These are phyloP conservation scores for Colletotrichum brevisporum DNA, from an alignment of 2,329 filamentous ascomycete genomes.

Conservation along the genomic window DNA sequence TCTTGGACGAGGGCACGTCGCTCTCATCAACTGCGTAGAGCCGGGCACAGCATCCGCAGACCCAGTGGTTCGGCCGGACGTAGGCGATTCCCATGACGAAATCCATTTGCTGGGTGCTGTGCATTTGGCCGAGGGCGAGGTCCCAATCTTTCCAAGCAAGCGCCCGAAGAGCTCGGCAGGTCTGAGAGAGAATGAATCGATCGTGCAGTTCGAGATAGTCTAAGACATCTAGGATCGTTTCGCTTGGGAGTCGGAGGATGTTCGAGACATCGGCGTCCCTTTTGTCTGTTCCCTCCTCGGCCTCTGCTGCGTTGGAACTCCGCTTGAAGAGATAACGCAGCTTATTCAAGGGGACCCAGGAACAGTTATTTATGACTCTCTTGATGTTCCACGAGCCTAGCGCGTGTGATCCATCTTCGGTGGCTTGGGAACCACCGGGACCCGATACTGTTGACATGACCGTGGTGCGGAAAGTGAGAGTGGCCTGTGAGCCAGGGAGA, in stretches of 20 bases:
- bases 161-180: not conserved
- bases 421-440: not conserved
- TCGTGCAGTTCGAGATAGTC: conserved; percentile 1
- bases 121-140: not conserved
- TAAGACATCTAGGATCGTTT: not conserved
- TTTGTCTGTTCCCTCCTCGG: too few species aligned
- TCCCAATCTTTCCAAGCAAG: not conserved
- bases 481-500: not conserved
- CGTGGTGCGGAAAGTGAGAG: not conserved
- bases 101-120: not conserved
- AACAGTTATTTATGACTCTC: not conserved
- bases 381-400: not conserved
- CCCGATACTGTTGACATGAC: not conserved
- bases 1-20: not conserved
- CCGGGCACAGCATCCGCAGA: not conserved
- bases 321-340: not conserved
- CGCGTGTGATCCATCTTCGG: not conserved
- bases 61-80: not conserved
- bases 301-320: not conserved
- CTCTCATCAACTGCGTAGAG: not conserved
- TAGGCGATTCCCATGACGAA: conserved; percentile 1
- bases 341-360: not conserved
- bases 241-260: not conserved
- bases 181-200: not conserved
- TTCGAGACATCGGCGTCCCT: not conserved